phyloP scores from a whole-genome alignment of 257 asterid genomes.

The Petunia axillaris region DNA sequence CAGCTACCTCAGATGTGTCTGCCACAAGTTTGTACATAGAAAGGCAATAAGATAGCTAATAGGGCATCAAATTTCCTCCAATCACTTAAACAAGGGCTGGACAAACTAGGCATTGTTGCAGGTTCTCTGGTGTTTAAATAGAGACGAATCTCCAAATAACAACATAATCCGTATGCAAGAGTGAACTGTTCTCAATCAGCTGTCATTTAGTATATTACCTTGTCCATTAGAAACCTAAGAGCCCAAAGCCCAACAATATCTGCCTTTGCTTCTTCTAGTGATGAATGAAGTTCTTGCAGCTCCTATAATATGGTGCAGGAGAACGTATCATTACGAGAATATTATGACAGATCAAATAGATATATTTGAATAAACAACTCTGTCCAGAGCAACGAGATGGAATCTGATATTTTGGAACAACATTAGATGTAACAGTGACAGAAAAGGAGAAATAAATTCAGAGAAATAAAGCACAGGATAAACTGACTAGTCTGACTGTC shows the following conservation, averaged over 20 bases:
- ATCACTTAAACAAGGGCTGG: background rate
- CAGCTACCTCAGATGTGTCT: background rate
- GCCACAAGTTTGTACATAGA: conserved; percentile 5
- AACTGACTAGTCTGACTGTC: conserved; percentile 83
- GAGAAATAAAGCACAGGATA: background rate
- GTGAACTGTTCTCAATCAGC: too few relatives aligned
- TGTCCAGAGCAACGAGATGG: too few relatives aligned
- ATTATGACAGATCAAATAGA: conserved; percentile 3
- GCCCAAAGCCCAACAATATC: conserved; percentile 99
- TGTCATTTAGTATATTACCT: conserved; percentile 43
- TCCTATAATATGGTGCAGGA: conserved; percentile 48
- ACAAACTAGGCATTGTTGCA: conserved; percentile 20
- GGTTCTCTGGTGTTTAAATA: background rate
- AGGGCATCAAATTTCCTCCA: background rate
- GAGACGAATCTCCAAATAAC: background rate
- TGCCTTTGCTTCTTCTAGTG: conserved; percentile 95
- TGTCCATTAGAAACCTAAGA: conserved; percentile 66
- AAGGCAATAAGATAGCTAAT: background rate
- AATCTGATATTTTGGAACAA: too few relatives aligned
- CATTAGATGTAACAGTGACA: too few relatives aligned
- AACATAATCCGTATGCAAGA: background rate
- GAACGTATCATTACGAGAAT: conserved; percentile 16
- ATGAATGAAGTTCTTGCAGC: conserved; percentile 92
- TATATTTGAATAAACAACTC: too few relatives aligned
- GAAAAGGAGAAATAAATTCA: background rate